Evolutionary conservation across 2,329 filamentous ascomycete species (phyloP).

Genomic region (Aspergillus pseudoglaucus): DNA sequence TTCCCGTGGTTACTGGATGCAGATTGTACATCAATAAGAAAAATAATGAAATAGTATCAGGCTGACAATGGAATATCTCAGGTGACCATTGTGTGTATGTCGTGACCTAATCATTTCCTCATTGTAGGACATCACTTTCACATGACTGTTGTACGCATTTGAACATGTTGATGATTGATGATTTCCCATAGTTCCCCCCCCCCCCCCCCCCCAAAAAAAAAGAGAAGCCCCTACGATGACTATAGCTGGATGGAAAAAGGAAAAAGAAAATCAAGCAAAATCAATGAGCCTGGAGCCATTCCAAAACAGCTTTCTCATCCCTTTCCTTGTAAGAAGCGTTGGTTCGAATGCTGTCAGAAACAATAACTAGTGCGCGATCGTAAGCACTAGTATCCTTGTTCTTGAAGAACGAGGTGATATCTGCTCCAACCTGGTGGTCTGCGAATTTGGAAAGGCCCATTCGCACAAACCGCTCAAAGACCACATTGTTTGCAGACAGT

Average conservation of each 20-base stretch:
- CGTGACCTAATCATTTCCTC: too few species aligned
- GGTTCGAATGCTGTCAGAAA: constrained; percentile 77
- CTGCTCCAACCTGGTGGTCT: constrained; percentile 59
- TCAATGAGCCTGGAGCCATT: constrained; percentile 66
- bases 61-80: too few species aligned
- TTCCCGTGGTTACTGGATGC: too few species aligned
- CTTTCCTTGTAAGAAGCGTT: constrained; percentile 76
- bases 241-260: neutral
- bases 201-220: too few species aligned
- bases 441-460: constrained; percentile 73
- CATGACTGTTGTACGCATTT: too few species aligned
- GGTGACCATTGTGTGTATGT: too few species aligned
- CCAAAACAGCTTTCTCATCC: constrained; percentile 64
- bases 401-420: constrained; percentile 79
- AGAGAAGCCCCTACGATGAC: neutral
- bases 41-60: too few species aligned
- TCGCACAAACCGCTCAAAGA: constrained; percentile 83
- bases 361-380: constrained; percentile 76
- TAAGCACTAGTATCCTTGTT: constrained; percentile 80
- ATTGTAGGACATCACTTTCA: too few species aligned
- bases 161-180: too few species aligned
- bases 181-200: too few species aligned
- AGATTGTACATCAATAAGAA: neutral
- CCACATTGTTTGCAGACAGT: constrained; percentile 73
- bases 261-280: constrained; percentile 41